Evolutionary conservation across 768 basidiomycete species (phyloP).

Genomic region (Mycena belliarum): DNA sequence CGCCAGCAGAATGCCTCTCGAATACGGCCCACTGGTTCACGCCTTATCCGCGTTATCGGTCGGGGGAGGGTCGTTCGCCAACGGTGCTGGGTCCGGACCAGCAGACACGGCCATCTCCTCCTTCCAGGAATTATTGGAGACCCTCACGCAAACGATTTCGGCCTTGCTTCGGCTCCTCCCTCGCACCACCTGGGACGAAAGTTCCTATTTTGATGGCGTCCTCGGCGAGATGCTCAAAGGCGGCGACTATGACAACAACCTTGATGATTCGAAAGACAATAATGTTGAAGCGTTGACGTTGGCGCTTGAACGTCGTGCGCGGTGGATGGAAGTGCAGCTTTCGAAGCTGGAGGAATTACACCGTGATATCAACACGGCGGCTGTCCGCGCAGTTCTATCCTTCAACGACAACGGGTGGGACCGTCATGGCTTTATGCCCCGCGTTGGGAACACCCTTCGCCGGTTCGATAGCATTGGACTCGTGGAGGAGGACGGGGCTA

Average conservation of each 20-base stretch:
- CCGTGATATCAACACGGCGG: conserved; percentile 87
- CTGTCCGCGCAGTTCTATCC: conserved; percentile 76
- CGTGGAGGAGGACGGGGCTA: conserved; percentile 47
- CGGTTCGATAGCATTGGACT: conserved; percentile 70
- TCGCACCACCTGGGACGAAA: conserved; percentile 88
- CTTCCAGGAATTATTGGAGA: conserved; percentile 87
- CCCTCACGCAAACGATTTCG: conserved; percentile 87
- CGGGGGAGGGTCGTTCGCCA: conserved; percentile 81
- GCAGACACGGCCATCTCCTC: conserved; percentile 89
- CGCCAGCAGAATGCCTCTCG: conserved; percentile 77
- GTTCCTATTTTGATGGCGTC: conserved; percentile 85
- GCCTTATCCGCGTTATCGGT: conserved; percentile 85
- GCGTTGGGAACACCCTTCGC: conserved; percentile 64
- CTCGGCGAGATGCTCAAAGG: conserved; percentile 87
- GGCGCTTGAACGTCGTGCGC: conserved; percentile 84
- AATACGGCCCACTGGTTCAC: conserved; percentile 84
- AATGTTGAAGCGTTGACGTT: conserved; percentile 83
- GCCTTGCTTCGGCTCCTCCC: conserved; percentile 83
- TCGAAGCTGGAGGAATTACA: conserved; percentile 88
- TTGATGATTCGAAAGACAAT: conserved; percentile 80
- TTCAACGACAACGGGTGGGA: conserved; percentile 91
- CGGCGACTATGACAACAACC: conserved; percentile 85
- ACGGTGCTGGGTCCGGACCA: conserved; percentile 82
- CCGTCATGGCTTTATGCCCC: conserved; percentile 64
- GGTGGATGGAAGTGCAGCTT: conserved; percentile 92